phyloP scores from a whole-genome alignment of 192 early-diverging fungal genomes.

The Coemansia sp. region DNA sequence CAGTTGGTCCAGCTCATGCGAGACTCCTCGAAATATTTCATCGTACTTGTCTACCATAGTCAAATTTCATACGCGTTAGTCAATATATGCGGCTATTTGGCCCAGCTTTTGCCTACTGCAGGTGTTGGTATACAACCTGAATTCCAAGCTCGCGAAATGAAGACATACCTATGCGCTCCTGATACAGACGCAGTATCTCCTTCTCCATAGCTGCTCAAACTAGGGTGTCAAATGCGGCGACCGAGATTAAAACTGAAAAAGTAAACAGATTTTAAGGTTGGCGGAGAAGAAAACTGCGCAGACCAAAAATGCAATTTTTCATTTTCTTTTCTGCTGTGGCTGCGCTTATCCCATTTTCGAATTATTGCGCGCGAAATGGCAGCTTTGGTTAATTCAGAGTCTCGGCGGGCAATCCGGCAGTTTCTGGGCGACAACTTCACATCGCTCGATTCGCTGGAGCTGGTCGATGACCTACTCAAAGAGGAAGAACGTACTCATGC shows the following conservation, averaged over 20 bases:
- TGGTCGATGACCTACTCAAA: slow-evolving; percentile 36
- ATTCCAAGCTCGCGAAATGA: background rate
- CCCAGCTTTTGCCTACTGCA: background rate
- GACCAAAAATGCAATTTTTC: background rate
- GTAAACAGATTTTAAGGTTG: slow-evolving; percentile 1
- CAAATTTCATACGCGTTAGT: background rate
- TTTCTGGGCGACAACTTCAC: slow-evolving; percentile 46
- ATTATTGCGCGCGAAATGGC: slow-evolving; percentile 8
- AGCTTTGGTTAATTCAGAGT: slow-evolving; percentile 1
- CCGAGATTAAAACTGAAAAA: background rate
- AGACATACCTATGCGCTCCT: slow-evolving; percentile 50
- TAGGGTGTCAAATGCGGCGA: background rate
- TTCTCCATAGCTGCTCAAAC: slow-evolving; percentile 33
- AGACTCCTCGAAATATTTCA: slow-evolving; percentile 42
- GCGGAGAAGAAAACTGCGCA: slow-evolving; percentile 6
- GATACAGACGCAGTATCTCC: slow-evolving; percentile 48
- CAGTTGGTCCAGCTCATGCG: slow-evolving; percentile 41
- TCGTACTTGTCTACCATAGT: slow-evolving; percentile 51
- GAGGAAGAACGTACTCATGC: slow-evolving; percentile 41
- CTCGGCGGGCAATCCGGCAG: slow-evolving; percentile 16
- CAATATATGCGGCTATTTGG: background rate
- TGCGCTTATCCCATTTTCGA: background rate
- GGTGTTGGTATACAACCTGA: background rate
- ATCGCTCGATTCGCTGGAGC: slow-evolving; percentile 42
- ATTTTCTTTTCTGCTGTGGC: background rate